Percentiles rank a stretch among this genome's conserved stretches.
These are phyloP conservation scores for Lentinula sp. DNA, from an alignment of 768 basidiomycete genomes.

Conservation along the genomic window DNA sequence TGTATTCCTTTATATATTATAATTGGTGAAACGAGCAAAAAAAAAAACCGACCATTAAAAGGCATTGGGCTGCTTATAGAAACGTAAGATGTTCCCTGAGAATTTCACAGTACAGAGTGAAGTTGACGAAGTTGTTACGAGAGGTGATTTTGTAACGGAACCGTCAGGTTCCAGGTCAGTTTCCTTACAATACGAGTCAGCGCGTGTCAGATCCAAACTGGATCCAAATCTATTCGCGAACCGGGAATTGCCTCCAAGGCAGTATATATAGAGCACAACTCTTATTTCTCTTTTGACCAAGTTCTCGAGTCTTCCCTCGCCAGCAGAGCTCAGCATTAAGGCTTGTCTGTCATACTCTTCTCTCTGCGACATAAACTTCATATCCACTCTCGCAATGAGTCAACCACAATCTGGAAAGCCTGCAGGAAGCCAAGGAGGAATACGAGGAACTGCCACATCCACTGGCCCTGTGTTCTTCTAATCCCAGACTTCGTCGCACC, in stretches of 20 bases:
- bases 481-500: slow-evolving; percentile 10
- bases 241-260: neutral
- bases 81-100: neutral
- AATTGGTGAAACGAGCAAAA: neutral
- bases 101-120: neutral
- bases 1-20: neutral
- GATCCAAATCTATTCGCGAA: neutral
- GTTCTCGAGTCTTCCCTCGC: neutral
- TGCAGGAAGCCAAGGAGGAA: slow-evolving; percentile 28
- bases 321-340: neutral
- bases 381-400: slow-evolving; percentile 15
- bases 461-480: slow-evolving; percentile 59
- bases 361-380: neutral
- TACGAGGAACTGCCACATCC: slow-evolving; percentile 44
- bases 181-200: neutral
- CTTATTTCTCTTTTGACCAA: neutral
- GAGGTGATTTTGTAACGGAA: slow-evolving; percentile 1
- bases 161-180: neutral
- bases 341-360: neutral
- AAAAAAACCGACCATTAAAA: neutral
- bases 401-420: slow-evolving; percentile 9
- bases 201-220: slow-evolving; percentile 3
- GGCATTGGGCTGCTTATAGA: neutral
- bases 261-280: slow-evolving; percentile 20
- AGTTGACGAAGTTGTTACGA: neutral